Evolutionary conservation across 106 monocot genomes (phyloP), one percentile per base, ranked within the genome.

Genomic region (Dendrobium officinale): DNA sequence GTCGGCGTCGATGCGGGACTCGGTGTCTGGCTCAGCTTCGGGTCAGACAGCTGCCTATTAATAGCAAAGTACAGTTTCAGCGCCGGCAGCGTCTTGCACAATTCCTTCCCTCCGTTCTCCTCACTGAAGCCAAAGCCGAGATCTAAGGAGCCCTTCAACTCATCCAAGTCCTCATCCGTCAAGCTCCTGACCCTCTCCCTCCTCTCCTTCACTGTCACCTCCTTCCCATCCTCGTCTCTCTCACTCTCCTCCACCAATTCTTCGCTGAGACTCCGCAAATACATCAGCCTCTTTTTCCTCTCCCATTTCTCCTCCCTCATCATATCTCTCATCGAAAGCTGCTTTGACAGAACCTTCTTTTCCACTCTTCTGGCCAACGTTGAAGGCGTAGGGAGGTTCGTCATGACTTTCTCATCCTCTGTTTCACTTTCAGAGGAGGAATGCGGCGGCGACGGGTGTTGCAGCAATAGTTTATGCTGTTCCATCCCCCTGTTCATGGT

Each of bases 161-260:
- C 96, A 31, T 92, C 88, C 40, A 94, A 79, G 73, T 97, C 96
- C 77, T 92, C 96, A 68, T 97, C 92, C 0, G 96, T 94, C 78
- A 97, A 77, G 86, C 86, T 89, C 66, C 84, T 76, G 73, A 67
- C 78, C 80, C 72, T 55, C 17, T 49, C 80, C 1, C 8, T 19
- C 47, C 49, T 37, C 37, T 37, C 37, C 37, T 37, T 37, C 37
- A 37, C 37, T 37, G 37, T 37, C 37, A 79, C 24, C 67, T 73
- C 44, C 33, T 73, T 68, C 45, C 43, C 75, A 20, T 55, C 77
- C 33, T 9, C 66, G 9, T 7, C 13, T 81, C 83, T 86, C 27
- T 2, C 10, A n/a, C 24, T 73, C 58, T 24, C 66, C 55, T 44
- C 72, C 55, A 48, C 68, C 67, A 37, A 70, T 8, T 48, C 67